Conservation (phyloP, 257 asterid genomes). For the Buddleja alternifolia region DNA sequence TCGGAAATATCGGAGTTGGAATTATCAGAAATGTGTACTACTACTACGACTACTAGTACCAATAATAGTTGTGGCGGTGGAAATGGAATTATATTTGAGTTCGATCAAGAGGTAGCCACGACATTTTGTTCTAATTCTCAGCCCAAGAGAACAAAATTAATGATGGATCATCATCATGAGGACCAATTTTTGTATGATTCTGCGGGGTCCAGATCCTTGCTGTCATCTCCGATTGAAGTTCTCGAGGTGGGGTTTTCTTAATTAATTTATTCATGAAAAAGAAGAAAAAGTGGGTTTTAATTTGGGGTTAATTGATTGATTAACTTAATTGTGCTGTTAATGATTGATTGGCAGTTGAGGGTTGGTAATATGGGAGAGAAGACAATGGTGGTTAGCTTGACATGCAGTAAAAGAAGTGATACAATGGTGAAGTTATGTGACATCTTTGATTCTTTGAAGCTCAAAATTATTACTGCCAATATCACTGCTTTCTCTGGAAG, state of each 20-base stretch:
- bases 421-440: slow-evolving; percentile 81
- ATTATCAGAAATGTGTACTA: slow-evolving; percentile 35
- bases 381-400: slow-evolving; percentile 72
- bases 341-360: slow-evolving; percentile 52
- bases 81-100: slow-evolving; percentile 25
- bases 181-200: slow-evolving; percentile 28
- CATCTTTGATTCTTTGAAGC: slow-evolving; percentile 73
- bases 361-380: slow-evolving; percentile 69
- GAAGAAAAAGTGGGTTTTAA: background rate
- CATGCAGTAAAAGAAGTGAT: slow-evolving; percentile 73
- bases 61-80: too few relatives aligned
- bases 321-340: too few relatives aligned
- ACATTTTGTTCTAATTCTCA: slow-evolving; percentile 33
- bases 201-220: slow-evolving; percentile 29
- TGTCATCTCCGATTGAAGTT: slow-evolving; percentile 58
- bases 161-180: too few relatives aligned
- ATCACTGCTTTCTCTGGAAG: slow-evolving; percentile 69
- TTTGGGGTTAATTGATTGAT: too few relatives aligned
- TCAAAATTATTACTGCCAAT: slow-evolving; percentile 72
- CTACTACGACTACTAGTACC: too few relatives aligned
- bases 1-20: slow-evolving; percentile 70
- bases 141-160: slow-evolving; percentile 54
- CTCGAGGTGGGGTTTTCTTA: slow-evolving; percentile 56
- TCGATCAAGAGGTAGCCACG: slow-evolving; percentile 46
- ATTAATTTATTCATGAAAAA: background rate